Evolutionary conservation across 2,329 filamentous ascomycete species (phyloP), one percentile per base, ranked within the genome.

Genomic region (Fusarium compactum): DNA sequence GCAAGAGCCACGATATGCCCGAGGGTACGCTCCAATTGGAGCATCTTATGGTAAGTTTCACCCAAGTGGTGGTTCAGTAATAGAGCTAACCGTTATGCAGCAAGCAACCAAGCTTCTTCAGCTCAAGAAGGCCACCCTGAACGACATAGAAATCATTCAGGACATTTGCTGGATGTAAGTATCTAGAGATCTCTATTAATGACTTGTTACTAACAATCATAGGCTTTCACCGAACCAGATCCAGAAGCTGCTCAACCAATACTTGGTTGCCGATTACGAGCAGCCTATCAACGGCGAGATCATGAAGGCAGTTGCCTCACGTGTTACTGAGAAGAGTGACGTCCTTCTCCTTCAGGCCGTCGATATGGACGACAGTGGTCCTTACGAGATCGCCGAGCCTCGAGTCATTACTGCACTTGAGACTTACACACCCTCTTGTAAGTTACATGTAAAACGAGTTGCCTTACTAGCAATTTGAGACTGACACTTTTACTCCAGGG

Each of bases 161-260:
- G 96, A 99, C 80, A 99, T 99, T 76, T 99, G 96, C 88, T 98
- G 95, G 95, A 98, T 98, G 95, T 97, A 84, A 90, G 93, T 88
- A 38, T 20, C 12, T 1, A 0, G 8, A 16, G 7, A 14, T 14
- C 3, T 32, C 11, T 75, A 25, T 8, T 27, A 8, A 15, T 10
- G 18, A n/a, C 7, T 15, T 18, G 5, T 11, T 53, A 53, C 66
- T 75, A 44, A 71, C 70, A 27, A 18, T 67, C 12, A 14, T 24
- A 96, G 93, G 93, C 88, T 99, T 56, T 98, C 95, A 3, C 96
- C 96, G 55, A 98, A 98, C 82, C 96, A 99, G 82, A 99, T 99
- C 70, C 96, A 99, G 82, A 99, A 99, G 85, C 89, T 99, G 34
- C 87, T 99, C 72, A 99, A 99, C 83, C 96, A 99, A 82, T 99